These are phyloP conservation scores for Paulownia fortunei DNA, from an alignment of 257 asterid genomes.

Conservation along the genomic window DNA sequence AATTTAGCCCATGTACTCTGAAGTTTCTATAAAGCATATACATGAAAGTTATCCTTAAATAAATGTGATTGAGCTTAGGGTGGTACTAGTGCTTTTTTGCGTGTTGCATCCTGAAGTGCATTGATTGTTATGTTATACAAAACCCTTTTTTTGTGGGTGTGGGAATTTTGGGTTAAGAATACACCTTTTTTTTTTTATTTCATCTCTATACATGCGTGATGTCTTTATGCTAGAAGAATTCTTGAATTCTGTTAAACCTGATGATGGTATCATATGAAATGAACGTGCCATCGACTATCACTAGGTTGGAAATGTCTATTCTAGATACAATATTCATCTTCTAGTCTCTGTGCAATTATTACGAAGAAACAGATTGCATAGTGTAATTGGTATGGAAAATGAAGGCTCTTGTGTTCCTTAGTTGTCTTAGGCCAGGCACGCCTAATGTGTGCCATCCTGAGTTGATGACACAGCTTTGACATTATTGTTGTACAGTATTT, in stretches of 20 bases:
- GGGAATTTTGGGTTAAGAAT: too few relatives aligned
- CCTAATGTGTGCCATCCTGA: neutral
- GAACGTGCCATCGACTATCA: neutral
- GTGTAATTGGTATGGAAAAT: neutral
- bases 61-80: neutral
- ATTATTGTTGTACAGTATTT: slow-evolving; percentile 16
- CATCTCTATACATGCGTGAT: too few relatives aligned
- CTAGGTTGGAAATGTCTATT: neutral
- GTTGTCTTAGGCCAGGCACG: neutral
- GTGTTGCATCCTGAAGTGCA: neutral
- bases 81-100: neutral
- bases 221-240: neutral
- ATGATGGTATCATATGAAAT: neutral
- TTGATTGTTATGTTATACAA: neutral
- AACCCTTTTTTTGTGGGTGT: neutral
- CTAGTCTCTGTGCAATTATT: neutral
- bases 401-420: neutral
- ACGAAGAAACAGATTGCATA: neutral
- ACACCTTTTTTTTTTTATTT: too few relatives aligned
- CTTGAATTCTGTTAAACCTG: neutral
- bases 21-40: neutral
- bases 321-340: neutral
- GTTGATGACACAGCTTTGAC: neutral
- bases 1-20: neutral
- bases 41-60: neutral